Conservation (phyloP, 805 yeast species). For the Starmerella potacharoeniae region DNA sequence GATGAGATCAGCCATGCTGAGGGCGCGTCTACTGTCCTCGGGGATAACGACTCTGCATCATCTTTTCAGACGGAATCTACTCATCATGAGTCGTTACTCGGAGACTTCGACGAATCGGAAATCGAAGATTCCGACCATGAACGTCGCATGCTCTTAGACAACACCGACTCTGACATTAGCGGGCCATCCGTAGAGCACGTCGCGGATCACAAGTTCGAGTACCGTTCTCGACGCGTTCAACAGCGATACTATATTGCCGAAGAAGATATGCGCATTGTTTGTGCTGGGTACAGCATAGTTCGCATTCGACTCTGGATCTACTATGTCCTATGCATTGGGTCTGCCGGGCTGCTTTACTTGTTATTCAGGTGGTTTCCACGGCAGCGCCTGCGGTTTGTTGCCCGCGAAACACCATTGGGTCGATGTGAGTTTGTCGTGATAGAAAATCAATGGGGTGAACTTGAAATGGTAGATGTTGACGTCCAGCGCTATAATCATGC, state of each 20-base stretch:
- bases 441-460: constrained; percentile 88
- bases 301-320: constrained; percentile 38
- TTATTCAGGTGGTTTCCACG: constrained; percentile 79
- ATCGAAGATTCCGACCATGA: neutral
- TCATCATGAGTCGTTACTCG: neutral
- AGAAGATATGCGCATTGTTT: constrained; percentile 87
- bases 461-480: constrained; percentile 46
- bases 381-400: constrained; percentile 40
- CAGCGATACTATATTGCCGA: constrained; percentile 91
- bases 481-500: constrained; percentile 59
- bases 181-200: neutral
- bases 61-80: neutral
- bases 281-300: constrained; percentile 73
- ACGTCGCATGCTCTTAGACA: neutral
- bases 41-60: constrained; percentile 27
- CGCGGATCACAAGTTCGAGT: constrained; percentile 13
- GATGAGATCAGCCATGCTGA: constrained; percentile 80
- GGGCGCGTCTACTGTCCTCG: constrained; percentile 63
- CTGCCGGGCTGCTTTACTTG: constrained; percentile 66
- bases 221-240: constrained; percentile 24
- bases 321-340: constrained; percentile 41
- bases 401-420: constrained; percentile 47
- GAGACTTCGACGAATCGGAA: neutral
- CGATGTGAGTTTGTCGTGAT: constrained; percentile 85
- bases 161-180: neutral